Evolutionary conservation across 148 eudicot species (phyloP).

Genomic region (Selenicereus undatus): DNA sequence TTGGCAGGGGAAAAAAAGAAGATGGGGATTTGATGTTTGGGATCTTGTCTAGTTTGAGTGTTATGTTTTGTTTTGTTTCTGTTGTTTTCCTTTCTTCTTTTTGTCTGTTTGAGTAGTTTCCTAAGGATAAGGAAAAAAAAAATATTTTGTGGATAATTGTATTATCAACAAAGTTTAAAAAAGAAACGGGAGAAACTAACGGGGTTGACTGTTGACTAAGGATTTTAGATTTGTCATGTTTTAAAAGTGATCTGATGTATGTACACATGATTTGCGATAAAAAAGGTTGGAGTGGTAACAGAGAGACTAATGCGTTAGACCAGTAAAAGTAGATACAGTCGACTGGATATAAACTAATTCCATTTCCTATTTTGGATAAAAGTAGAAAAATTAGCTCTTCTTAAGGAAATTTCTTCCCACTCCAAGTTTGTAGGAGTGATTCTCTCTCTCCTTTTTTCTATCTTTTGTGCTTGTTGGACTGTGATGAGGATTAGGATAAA

Average conservation of each 20-base stretch:
- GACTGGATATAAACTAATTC: background rate
- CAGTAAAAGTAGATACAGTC: slow-evolving; percentile 17
- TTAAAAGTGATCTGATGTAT: background rate
- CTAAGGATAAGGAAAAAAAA: background rate
- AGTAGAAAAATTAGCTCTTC: background rate
- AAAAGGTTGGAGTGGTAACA: background rate
- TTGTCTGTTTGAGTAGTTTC: background rate
- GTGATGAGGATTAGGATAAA: background rate
- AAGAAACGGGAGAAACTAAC: background rate
- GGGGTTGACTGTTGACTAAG: slow-evolving; percentile 1
- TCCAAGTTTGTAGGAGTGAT: slow-evolving; percentile 8
- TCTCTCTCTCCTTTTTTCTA: background rate
- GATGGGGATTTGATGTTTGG: background rate
- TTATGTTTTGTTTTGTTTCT: background rate
- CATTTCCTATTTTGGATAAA: slow-evolving; percentile 3
- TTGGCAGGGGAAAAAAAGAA: too few species aligned
- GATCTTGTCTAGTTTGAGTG: background rate
- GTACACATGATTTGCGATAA: slow-evolving; percentile 5
- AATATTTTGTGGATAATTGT: background rate
- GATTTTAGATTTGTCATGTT: background rate
- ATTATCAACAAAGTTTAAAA: background rate
- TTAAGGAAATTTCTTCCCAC: background rate
- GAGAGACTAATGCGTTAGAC: slow-evolving; percentile 10
- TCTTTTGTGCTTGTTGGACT: background rate
- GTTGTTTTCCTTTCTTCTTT: background rate